Conservation (phyloP, 352 stramenopile species). For the Phytophthora kernoviae region DNA sequence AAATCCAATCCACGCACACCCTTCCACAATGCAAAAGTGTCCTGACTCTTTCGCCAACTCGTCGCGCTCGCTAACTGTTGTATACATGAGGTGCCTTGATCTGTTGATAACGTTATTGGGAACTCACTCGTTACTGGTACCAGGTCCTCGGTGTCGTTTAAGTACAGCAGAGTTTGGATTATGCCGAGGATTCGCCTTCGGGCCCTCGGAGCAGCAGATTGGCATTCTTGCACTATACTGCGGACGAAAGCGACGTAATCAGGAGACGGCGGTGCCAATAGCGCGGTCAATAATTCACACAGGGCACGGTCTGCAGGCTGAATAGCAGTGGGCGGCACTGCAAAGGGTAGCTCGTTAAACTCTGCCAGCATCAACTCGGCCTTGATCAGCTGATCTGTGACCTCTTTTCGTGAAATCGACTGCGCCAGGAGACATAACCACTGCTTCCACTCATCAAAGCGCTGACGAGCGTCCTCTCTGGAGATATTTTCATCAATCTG, state of each 20-base stretch:
- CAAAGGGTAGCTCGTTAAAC: constrained; percentile 29
- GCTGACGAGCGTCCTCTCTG: constrained; percentile 12
- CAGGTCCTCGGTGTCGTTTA: constrained; percentile 31
- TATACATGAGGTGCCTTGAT: constrained; percentile 27
- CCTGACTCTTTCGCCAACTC: constrained; percentile 42
- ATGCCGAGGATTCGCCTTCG: constrained; percentile 45
- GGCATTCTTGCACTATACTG: constrained; percentile 39
- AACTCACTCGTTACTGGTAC: constrained; percentile 6
- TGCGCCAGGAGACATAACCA: constrained; percentile 59
- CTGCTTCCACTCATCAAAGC: constrained; percentile 47
- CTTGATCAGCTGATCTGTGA: constrained; percentile 59
- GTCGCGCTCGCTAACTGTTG: constrained; percentile 31
- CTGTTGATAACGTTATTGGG: constrained; percentile 23
- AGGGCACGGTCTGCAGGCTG: constrained; percentile 34
- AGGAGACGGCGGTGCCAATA: constrained; percentile 45
- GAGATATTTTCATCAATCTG: constrained; percentile 5
- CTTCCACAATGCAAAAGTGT: constrained; percentile 55
- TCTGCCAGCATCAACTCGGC: constrained; percentile 55
- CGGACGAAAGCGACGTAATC: constrained; percentile 61
- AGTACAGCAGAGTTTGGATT: constrained; percentile 41
- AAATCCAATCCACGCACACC: constrained; percentile 50
- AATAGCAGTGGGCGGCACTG: constrained; percentile 9
- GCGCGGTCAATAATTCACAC: constrained; percentile 44
- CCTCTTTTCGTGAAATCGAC: constrained; percentile 50
- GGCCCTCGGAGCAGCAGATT: constrained; percentile 27